Base-by-base conservation (phyloP, 2,329 filamentous ascomycete species). In the Orbilia javanica region DNA sequence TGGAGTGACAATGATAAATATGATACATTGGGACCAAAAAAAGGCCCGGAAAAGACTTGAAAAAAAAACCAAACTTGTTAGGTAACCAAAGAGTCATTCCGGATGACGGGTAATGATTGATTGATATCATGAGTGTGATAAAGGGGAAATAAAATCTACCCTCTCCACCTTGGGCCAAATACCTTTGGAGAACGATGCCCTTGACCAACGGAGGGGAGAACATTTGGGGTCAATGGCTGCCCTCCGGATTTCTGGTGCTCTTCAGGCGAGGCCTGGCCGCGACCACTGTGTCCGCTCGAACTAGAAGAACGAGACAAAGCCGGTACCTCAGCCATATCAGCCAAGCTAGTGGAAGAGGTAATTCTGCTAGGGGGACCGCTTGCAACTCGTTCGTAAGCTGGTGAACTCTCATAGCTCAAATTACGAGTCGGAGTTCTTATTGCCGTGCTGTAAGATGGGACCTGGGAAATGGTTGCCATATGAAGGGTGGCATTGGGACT, bases 401-500 rank as follows among this genome's bases (percentile, higher is more conserved):
- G 79, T 11, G 86, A 86, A 22, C 87, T 86, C 5, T 86, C 84
- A 50, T 86, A 86, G 60, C 85, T 86, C 13, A 86, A 86, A 36
- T 87, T 86, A 63, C 88, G 87, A 15, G 89, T 88, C 4, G 90
- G 89, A 0, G 90, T 89, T 79, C 88, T 89, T 27, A 93, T 89
- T 0, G 92, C 92, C 0, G 92, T 94, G 15, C 88, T 88, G 83
- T 94, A 94, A 71, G 92, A 94, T 0, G 92, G 92, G 1, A 94
- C 92, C 80, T 91, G 91, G 83, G 87, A 91, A 48, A 94, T 85
- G 79, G 90, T 88, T 57, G 88, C 87, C 80, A 93, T 84, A 79
- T 92, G 89, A 18, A 77, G 13, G n/a, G 55, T 48, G 15, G 60
- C 20, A 25, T 36, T 66, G 0, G 73, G 73, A 31, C 72, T 73